Percentiles rank a stretch among this genome's conserved stretches.
Evolutionary conservation across 2,329 filamentous ascomycete genomes (phyloP).

Genomic region (Neofusicoccum sp.): DNA sequence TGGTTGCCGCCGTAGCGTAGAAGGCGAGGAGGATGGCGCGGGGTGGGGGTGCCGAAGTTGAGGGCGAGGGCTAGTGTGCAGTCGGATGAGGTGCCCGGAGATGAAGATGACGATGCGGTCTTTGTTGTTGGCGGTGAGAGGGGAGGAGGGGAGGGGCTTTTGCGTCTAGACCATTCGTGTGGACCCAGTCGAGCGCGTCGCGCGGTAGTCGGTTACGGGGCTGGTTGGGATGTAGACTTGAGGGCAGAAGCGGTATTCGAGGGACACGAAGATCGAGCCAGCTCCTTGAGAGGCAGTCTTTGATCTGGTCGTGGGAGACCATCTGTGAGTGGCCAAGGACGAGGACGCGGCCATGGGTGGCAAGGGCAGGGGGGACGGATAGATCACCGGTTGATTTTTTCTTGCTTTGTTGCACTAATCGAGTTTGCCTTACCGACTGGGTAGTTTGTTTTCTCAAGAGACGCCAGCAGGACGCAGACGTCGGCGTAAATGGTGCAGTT

Average conservation of each 20-base stretch:
- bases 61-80: slow-evolving; percentile 52
- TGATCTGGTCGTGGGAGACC: slow-evolving; percentile 25
- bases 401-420: slow-evolving; percentile 20
- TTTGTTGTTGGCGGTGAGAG: slow-evolving; percentile 28
- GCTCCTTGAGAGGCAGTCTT: slow-evolving; percentile 24
- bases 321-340: slow-evolving; percentile 37
- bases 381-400: no score
- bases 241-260: slow-evolving; percentile 36
- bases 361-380: slow-evolving; percentile 35
- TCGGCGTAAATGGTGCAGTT: slow-evolving; percentile 20
- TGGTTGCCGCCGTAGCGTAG: slow-evolving; percentile 46
- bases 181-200: slow-evolving; percentile 41
- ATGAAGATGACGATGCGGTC: slow-evolving; percentile 39
- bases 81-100: slow-evolving; percentile 41
- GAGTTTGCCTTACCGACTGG: neutral
- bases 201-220: slow-evolving; percentile 38
- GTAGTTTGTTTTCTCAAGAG: neutral
- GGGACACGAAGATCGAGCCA: slow-evolving; percentile 25
- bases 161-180: slow-evolving; percentile 33
- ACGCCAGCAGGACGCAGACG: slow-evolving; percentile 17
- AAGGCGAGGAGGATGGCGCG: slow-evolving; percentile 46
- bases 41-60: slow-evolving; percentile 41
- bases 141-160: slow-evolving; percentile 23
- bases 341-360: slow-evolving; percentile 50
- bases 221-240: slow-evolving; percentile 36